Base-by-base conservation (phyloP, 1,139 yeast species). In the Kodamaea sp. region DNA sequence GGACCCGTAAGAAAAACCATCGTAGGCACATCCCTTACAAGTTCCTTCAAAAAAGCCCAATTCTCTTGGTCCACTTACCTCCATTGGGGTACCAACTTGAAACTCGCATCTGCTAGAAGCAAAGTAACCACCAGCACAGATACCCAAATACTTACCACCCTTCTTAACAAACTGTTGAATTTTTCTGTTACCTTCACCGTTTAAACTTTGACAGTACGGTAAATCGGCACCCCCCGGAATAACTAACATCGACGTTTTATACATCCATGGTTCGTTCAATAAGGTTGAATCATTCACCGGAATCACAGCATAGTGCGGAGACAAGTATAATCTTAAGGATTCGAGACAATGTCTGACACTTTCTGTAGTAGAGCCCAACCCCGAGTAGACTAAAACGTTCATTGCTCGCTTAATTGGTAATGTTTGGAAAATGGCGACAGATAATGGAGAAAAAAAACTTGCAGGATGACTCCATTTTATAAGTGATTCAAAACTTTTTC, bases 201-300 rank as follows among this genome's bases (percentile, higher is more conserved):
- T 79, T 40, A 90, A 69, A 1, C 71, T 69, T 32, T 72, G 67
- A 55, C 96, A 86, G 55, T 77, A 84, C 0, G 97, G 97, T 38
- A 89, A 63, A 58, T 92, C 98, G 1, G 97, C 97, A 3, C 98
- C 98, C 2, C 98, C 98, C 0, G 98, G 99, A 24, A 94, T 62
- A 4, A 90, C 96, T 37, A 92, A 58, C 48, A 87, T 66, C 0
- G 95, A 70, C 0, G 97, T 85, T 52, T 86, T 85, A 6, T 75
- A 55, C 52, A 75, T 74, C 98, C 99, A 94, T 0, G 98, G 98
- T 54, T 92, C 97, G 31, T 76, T 74, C 35, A 75, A 60, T 10
- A 92, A 59, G 0, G 85, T 77, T 8, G 65, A 57, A 23, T 86
- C 80, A 27, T 79, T 76, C 1, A 88, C 84, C 2, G 86, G 75